phyloP scores from a whole-genome alignment of 1,284 basidiomycete genomes.

The Leccinum subspadiceum region DNA sequence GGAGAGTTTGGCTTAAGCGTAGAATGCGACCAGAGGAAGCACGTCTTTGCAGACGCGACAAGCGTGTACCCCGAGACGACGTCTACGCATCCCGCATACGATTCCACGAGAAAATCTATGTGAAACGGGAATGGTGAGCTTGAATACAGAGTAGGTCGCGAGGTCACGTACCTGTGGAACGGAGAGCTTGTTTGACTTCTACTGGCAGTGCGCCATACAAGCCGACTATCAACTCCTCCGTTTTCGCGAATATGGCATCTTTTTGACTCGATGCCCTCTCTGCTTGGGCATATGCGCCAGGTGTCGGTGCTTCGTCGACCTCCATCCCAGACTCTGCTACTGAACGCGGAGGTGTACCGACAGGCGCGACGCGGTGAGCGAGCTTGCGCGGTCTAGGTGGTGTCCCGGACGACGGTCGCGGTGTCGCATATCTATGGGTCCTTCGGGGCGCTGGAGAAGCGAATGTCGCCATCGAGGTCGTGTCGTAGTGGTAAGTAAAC shows the following conservation, averaged over 20 bases:
- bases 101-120: slow-evolving; percentile 65
- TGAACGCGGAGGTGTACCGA: slow-evolving; percentile 34
- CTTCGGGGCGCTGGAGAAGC: slow-evolving; percentile 49
- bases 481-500: slow-evolving; percentile 4
- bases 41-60: slow-evolving; percentile 66
- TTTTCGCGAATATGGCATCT: slow-evolving; percentile 66
- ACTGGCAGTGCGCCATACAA: slow-evolving; percentile 70
- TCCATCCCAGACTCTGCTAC: slow-evolving; percentile 56
- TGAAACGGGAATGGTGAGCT: background rate
- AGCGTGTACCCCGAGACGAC: slow-evolving; percentile 69
- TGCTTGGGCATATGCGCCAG: slow-evolving; percentile 36
- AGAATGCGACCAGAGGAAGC: slow-evolving; percentile 81
- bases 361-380: slow-evolving; percentile 23
- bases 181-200: slow-evolving; percentile 70
- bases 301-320: slow-evolving; percentile 52
- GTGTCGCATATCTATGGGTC: slow-evolving; percentile 38
- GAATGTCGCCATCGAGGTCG: slow-evolving; percentile 29
- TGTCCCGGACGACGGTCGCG: slow-evolving; percentile 39
- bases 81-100: slow-evolving; percentile 71
- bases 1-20: slow-evolving; percentile 38
- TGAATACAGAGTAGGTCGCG: background rate
- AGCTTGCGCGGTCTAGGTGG: slow-evolving; percentile 29
- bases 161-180: slow-evolving; percentile 52
- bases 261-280: slow-evolving; percentile 27
- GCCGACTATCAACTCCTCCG: slow-evolving; percentile 65